Conservation (phyloP, 768 basidiomycete species). For the Mycena rebaudengoi region DNA sequence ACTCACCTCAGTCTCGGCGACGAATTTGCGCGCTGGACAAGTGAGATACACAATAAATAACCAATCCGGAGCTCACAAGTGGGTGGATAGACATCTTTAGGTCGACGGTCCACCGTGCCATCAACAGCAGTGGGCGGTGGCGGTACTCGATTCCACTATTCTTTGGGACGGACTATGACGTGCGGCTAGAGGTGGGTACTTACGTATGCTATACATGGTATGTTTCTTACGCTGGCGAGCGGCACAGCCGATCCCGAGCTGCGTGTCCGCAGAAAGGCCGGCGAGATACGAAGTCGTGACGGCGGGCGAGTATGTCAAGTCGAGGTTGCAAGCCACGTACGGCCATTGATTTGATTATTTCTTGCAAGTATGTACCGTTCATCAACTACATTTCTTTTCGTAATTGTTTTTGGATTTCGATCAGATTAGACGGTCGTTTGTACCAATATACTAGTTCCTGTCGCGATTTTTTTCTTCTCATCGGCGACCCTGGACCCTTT, state of each 20-base stretch:
- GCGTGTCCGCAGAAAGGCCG: conserved; percentile 37
- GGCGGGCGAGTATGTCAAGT: conserved; percentile 78
- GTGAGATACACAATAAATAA: too few relatives aligned
- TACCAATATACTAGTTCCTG: too few relatives aligned
- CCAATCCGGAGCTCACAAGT: too few relatives aligned
- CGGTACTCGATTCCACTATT: conserved; percentile 92
- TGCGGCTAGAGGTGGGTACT: conserved; percentile 69
- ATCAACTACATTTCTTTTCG: too few relatives aligned
- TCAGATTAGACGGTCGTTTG: too few relatives aligned
- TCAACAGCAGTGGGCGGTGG: conserved; percentile 73
- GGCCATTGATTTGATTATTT: conserved; percentile 1
- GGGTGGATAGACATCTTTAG: conserved; percentile 94
- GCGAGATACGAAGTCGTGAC: conserved; percentile 68
- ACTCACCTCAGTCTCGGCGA: conserved; percentile 69
- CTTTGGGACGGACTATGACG: conserved; percentile 90
- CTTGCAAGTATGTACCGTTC: too few relatives aligned
- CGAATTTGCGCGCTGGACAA: conserved; percentile 90
- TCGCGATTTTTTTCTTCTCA: too few relatives aligned
- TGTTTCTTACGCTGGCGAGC: background rate
- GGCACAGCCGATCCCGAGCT: conserved; percentile 48
- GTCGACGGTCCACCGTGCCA: conserved; percentile 87
- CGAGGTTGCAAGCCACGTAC: conserved; percentile 67
- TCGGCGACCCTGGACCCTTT: too few relatives aligned
- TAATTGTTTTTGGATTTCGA: too few relatives aligned
- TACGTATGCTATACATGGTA: background rate